Evolutionary conservation across 805 yeast genomes (phyloP).

Genomic region (Candida coquimbonensis): DNA sequence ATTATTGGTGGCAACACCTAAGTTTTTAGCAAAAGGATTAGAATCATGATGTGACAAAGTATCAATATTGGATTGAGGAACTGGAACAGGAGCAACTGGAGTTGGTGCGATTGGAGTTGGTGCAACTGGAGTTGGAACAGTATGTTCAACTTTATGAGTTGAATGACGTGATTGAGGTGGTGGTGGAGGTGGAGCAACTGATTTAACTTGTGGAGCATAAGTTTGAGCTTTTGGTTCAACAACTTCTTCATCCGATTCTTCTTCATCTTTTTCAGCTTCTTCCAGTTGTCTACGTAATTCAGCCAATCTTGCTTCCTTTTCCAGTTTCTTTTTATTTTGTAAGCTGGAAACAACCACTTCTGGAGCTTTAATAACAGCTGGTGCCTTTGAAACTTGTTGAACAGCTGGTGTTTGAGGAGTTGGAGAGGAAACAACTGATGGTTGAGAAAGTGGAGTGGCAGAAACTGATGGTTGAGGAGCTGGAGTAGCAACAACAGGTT

Average conservation of each 20-base stretch:
- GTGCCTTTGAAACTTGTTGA: background rate
- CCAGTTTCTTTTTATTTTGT: constrained; percentile 45
- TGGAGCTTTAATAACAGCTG: constrained; percentile 5
- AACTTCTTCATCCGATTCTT: constrained; percentile 28
- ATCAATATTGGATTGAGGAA: background rate
- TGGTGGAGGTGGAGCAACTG: constrained; percentile 7
- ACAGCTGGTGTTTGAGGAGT: background rate
- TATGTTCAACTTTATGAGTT: background rate
- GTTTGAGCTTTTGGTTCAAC: constrained; percentile 2
- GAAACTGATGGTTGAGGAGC: background rate
- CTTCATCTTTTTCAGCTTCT: constrained; percentile 39
- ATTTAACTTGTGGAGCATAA: constrained; percentile 2
- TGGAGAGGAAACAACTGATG: background rate
- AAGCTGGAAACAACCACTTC: constrained; percentile 17
- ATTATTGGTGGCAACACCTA: constrained; percentile 28
- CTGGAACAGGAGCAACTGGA: constrained; percentile 12
- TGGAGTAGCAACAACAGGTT: background rate
- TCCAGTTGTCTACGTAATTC: constrained; percentile 54
- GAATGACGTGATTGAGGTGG: constrained; percentile 6
- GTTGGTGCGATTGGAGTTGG: constrained; percentile 12
- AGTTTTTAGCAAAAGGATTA: constrained; percentile 20
- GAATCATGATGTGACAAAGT: constrained; percentile 17
- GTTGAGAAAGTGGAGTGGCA: background rate
- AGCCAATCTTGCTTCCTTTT: constrained; percentile 54
- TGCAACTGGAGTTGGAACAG: background rate